Evolutionary conservation across 2,329 filamentous ascomycete species (phyloP).

Genomic region (Domatiomyces catenatus): DNA sequence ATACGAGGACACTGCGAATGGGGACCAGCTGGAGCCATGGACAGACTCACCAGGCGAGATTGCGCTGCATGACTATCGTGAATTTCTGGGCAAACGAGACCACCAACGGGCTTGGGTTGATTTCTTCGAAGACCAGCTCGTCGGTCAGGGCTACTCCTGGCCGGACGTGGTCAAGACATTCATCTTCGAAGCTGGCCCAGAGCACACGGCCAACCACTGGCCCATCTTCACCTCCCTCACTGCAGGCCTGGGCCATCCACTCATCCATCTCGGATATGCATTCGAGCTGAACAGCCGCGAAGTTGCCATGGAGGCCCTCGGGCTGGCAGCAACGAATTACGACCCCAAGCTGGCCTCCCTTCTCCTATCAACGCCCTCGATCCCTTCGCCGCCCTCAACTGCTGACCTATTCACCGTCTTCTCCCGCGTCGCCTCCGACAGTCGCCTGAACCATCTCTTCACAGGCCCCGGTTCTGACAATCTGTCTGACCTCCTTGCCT

Average conservation of each 20-base stretch:
- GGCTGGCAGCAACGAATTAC: slow-evolving; percentile 48
- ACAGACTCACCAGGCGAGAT: slow-evolving; percentile 71
- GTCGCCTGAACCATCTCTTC: slow-evolving; percentile 53
- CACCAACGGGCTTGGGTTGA: slow-evolving; percentile 88
- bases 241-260: slow-evolving; percentile 65
- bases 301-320: slow-evolving; percentile 74
- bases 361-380: slow-evolving; percentile 3
- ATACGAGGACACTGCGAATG: slow-evolving; percentile 60
- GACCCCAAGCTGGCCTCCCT: slow-evolving; percentile 48
- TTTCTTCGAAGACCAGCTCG: slow-evolving; percentile 87
- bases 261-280: slow-evolving; percentile 93
- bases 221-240: slow-evolving; percentile 71
- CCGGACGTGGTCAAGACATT: slow-evolving; percentile 60
- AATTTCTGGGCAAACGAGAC: slow-evolving; percentile 61
- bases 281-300: slow-evolving; percentile 77
- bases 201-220: slow-evolving; percentile 7
- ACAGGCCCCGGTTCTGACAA: slow-evolving; percentile 44
- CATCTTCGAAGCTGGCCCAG: slow-evolving; percentile 46
- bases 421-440: slow-evolving; percentile 51
- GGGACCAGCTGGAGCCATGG: slow-evolving; percentile 56
- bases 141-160: slow-evolving; percentile 65
- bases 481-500: slow-evolving; percentile 50
- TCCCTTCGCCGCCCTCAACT: slow-evolving; percentile 24
- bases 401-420: slow-evolving; percentile 57
- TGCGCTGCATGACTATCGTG: slow-evolving; percentile 67